Conservation (phyloP, 805 yeast species). For the Limtongia smithiae region DNA sequence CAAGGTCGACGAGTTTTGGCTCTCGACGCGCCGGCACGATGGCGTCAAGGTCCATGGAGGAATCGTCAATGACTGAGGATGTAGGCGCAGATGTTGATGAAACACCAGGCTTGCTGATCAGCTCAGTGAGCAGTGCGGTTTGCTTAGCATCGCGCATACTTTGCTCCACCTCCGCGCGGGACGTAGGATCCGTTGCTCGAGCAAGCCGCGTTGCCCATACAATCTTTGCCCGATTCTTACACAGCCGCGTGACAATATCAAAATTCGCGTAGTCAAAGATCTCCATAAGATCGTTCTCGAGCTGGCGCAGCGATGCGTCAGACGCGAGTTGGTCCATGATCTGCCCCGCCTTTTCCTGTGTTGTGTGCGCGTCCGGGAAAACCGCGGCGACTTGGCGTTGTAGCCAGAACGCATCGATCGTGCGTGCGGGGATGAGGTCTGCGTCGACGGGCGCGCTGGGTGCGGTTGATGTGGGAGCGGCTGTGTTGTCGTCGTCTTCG, state of each 20-base stretch:
- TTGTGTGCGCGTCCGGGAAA: constrained; percentile 41
- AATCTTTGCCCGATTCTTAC: constrained; percentile 50
- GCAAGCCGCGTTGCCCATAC: constrained; percentile 54
- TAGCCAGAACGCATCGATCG: constrained; percentile 52
- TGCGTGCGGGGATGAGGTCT: constrained; percentile 38
- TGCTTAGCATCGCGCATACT: constrained; percentile 48
- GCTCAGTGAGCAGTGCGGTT: constrained; percentile 43
- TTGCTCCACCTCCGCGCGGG: constrained; percentile 39
- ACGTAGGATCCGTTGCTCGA: constrained; percentile 39
- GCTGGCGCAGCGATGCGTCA: constrained; percentile 41
- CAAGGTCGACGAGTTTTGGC: constrained; percentile 60
- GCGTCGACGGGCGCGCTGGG: constrained; percentile 3
- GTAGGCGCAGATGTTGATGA: constrained; percentile 17
- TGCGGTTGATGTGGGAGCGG: constrained; percentile 12
- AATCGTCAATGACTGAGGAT: constrained; percentile 34
- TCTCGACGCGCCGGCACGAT: constrained; percentile 9
- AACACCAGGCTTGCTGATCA: constrained; percentile 38
- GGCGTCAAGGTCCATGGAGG: constrained; percentile 5
- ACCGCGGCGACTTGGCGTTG: constrained; percentile 46
- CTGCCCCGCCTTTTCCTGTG: constrained; percentile 42
- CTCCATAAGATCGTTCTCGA: constrained; percentile 54
- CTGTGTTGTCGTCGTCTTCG: constrained; percentile 28
- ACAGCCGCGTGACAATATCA: constrained; percentile 47
- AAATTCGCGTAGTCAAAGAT: constrained; percentile 50
- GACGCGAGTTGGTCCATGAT: constrained; percentile 44